Evolutionary conservation across 2,329 filamentous ascomycete genomes (phyloP).

Genomic region (Gnomoniopsis sp.): DNA sequence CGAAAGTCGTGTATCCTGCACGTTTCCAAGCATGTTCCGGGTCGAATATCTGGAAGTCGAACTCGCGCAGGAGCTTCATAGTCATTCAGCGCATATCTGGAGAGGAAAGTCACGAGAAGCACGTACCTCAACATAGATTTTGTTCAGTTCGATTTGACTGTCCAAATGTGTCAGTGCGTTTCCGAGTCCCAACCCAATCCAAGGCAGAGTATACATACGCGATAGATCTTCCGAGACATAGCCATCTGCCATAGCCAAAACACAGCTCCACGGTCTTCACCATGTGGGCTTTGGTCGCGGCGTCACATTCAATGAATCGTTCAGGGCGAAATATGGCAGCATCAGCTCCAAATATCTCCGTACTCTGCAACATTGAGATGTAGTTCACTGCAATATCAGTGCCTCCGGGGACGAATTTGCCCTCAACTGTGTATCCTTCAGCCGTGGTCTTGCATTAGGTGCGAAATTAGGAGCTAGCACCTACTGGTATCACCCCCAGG

Average conservation of each 20-base stretch:
- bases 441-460: not conserved
- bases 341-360: conserved; percentile 28
- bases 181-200: no score
- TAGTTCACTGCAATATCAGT: conserved; percentile 30
- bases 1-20: not conserved
- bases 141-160: conserved; percentile 34
- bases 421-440: conserved; percentile 10
- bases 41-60: conserved; percentile 6
- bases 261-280: conserved; percentile 31
- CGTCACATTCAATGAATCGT: conserved; percentile 35
- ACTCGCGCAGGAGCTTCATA: conserved; percentile 1
- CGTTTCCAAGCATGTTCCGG: not conserved
- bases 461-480: not conserved
- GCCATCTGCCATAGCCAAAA: conserved; percentile 35
- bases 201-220: conserved; percentile 22
- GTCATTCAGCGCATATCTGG: not conserved
- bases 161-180: no score
- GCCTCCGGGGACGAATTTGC: conserved; percentile 31
- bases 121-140: conserved; percentile 30
- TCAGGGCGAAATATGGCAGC: conserved; percentile 36
- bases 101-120: no score
- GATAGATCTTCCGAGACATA: conserved; percentile 37
- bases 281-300: conserved; percentile 26
- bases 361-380: conserved; percentile 28
- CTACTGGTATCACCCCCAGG: conserved; percentile 23